Evolutionary conservation across 805 yeast genomes (phyloP), one percentile per base, ranked within the genome.

Genomic region (Lachancea nothofagi): DNA sequence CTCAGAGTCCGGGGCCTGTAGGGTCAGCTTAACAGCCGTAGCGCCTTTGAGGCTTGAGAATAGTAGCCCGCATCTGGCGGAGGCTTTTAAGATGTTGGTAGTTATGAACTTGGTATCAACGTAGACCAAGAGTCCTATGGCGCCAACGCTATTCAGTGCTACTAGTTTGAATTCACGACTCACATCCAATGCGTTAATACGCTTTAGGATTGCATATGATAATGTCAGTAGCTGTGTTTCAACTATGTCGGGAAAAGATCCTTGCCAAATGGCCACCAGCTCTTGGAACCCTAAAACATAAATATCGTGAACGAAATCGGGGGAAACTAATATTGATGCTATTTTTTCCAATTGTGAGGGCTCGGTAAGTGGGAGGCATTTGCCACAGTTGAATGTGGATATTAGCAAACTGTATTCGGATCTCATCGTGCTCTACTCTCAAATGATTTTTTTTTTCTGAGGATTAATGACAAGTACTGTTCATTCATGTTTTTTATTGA

Each of bases 21-120:
- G 14, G 3, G 49, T 46, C n/a, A 83, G 50, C 30, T 89, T 63
- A 1, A 81, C 36, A 0, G 81, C 85, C 1, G 74, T 78, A 0
- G 78, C 89, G 0, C 95, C 96, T 57, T 89, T 89, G 51, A 84
- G 56, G 39, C 79, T 75, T 1, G 90, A 77, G 42, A 69, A 65
- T 6, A 71, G 67, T 40, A 66, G 55, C 2, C 96, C 96, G 45
- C 78, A 66, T 13, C 75, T 70, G 14, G 64, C 65, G 8, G 53
- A 55, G 2, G 69, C 69, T 10, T 42, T 49, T 10, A 12, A 64
- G 38, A 32, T 51, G 44, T 19, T 51, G 32, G 64, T 59, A 62
- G 14, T 60, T 49, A 13, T 57, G 45, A 26, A 21, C 21, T 46
- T 49, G 63, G n/a, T 74, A 72, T 8, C 44, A 3, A 74, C 66